Evolutionary conservation across 345 rosid genomes (phyloP), one percentile per base, ranked within the genome.

Genomic region (Pseudoturritis turrita): DNA sequence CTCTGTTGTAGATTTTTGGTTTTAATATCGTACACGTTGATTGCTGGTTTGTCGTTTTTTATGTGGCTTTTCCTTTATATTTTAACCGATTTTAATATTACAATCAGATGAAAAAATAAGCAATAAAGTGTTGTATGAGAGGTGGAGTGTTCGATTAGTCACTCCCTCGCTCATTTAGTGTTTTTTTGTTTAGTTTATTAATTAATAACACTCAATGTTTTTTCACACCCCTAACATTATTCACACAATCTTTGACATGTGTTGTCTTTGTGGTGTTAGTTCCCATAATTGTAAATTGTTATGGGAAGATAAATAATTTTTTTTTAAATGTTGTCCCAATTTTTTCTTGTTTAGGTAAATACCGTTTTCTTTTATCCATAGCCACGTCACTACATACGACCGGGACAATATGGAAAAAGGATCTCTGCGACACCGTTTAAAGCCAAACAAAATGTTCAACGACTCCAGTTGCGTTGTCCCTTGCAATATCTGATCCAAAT

Each of bases 381-480:
- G 56, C 14, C 49, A 60, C 69, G 64, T 68, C 70, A 61, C 10
- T 39, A 31, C 45, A 67, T 67, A 74, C 46, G 66, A 57, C 40
- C 47, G n/a, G 46, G 15, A 59, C 56, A 59, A 59, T 22, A 36
- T 35, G 58, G 31, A 28, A 69, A n/a, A 62, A 35, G 17, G 47
- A 43, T 11, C 50, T 65, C 25, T 17, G 8, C 71, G 65, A 65
- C 59, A 55, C 44, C 75, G 60, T 76, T 75, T 69, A 14, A 62
- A 54, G 65, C 44, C 65, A 69, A 76, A 12, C 29, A 37, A 28
- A 44, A 55, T 17, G 45, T 46, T 55, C 61, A 76, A 70, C 75
- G 36, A 69, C 75, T 62, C 57, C 18, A 62, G 10, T 62, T 75
- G 57, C 52, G 70, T 35, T 51, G 74, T 54, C 52, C 8, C 65